These are phyloP conservation scores for Boletus semigastroideus DNA, from an alignment of 1,284 basidiomycete genomes.

Conservation along the genomic window DNA sequence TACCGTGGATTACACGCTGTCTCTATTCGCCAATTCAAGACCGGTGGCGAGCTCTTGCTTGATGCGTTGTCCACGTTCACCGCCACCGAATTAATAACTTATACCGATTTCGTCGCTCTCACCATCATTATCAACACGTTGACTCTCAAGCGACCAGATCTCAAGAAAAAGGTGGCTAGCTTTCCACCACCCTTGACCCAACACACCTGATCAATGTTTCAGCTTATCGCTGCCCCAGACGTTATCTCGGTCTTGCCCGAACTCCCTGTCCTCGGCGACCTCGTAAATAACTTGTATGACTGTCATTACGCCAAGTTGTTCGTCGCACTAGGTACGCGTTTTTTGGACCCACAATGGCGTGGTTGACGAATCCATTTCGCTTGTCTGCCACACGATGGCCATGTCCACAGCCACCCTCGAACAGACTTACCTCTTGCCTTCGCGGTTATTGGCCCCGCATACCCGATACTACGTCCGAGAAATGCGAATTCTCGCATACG, in stretches of 20 bases:
- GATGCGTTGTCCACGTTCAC: slow-evolving; percentile 95
- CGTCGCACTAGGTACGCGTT: slow-evolving; percentile 68
- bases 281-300: slow-evolving; percentile 81
- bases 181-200: not conserved
- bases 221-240: slow-evolving; percentile 70
- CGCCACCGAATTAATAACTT: slow-evolving; percentile 85
- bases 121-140: slow-evolving; percentile 83
- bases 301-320: slow-evolving; percentile 97
- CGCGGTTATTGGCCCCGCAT: slow-evolving; percentile 84
- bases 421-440: slow-evolving; percentile 83
- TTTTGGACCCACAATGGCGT: slow-evolving; percentile 1
- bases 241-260: slow-evolving; percentile 74
- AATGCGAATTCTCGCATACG: slow-evolving; percentile 95
- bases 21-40: slow-evolving; percentile 83
- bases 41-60: slow-evolving; percentile 73
- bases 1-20: slow-evolving; percentile 88
- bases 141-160: slow-evolving; percentile 78
- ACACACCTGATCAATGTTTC: slow-evolving; percentile 4
- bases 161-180: slow-evolving; percentile 85
- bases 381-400: slow-evolving; percentile 1
- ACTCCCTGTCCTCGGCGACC: slow-evolving; percentile 65
- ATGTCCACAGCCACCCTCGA: slow-evolving; percentile 73
- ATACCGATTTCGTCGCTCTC: slow-evolving; percentile 89
- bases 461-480: slow-evolving; percentile 92
- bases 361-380: slow-evolving; percentile 11